Conservation (phyloP, 2,329 filamentous ascomycete genomes). For the Penicillium olsonii region DNA sequence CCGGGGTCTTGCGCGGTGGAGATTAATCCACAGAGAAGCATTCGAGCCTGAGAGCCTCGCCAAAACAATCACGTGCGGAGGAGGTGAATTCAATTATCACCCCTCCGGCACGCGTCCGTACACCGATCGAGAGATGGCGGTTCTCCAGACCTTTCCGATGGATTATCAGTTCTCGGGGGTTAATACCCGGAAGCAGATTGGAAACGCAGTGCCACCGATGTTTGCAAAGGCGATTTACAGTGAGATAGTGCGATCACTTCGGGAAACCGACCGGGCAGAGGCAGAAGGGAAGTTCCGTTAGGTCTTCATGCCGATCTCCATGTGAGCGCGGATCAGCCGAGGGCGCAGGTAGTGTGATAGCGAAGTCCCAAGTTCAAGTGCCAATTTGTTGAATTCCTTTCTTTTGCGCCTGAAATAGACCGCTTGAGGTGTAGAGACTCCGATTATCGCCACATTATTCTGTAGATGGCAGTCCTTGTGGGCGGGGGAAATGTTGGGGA, state of each 20-base stretch:
- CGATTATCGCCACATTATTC: neutral
- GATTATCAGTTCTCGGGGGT: constrained; percentile 58
- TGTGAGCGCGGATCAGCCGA: constrained; percentile 8
- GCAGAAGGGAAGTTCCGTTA: neutral
- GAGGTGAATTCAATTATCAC: constrained; percentile 64
- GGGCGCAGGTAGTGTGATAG: neutral
- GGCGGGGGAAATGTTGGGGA: too few relatives aligned
- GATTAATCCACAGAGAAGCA: constrained; percentile 32
- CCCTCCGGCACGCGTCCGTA: constrained; percentile 64
- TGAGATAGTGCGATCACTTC: constrained; percentile 40
- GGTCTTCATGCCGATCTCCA: neutral
- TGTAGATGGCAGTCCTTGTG: too few relatives aligned
- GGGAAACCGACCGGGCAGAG: constrained; percentile 37
- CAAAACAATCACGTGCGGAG: constrained; percentile 63
- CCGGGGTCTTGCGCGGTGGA: constrained; percentile 19
- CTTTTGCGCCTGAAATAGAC: neutral
- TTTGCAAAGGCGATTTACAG: constrained; percentile 44
- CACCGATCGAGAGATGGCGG: constrained; percentile 68
- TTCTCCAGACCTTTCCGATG: constrained; percentile 68
- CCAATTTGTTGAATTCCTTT: neutral
- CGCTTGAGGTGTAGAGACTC: neutral
- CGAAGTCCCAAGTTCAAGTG: neutral
- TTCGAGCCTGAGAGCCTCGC: constrained; percentile 55
- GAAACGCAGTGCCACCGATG: constrained; percentile 73
- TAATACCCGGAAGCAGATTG: constrained; percentile 62